Conservation (phyloP, 2,329 filamentous ascomycete genomes). For the Thielaviopsis populi region DNA sequence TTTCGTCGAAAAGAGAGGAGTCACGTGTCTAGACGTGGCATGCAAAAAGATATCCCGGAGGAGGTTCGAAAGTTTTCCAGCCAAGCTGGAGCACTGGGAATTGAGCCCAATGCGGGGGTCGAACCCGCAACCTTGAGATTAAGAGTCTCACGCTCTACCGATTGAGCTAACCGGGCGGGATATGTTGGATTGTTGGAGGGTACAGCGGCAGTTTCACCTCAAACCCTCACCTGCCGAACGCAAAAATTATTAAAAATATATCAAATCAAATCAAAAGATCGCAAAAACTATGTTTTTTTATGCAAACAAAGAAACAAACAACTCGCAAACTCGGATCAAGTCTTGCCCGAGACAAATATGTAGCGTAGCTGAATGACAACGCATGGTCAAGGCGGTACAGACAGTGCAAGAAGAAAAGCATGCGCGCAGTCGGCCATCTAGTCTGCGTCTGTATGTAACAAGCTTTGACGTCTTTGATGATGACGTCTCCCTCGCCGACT, state of each 20-base stretch:
- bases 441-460: not conserved
- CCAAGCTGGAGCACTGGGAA: conserved; percentile 16
- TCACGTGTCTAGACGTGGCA: no score
- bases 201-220: no score
- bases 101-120: conserved; percentile 25
- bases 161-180: conserved; percentile 47
- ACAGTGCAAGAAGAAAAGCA: not conserved
- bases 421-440: not conserved
- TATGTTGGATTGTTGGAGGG: not conserved
- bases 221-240: no score
- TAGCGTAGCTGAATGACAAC: no score
- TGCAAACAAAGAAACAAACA: no score
- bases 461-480: not conserved
- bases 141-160: conserved; percentile 62
- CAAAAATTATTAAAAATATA: no score
- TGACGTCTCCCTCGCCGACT: not conserved
- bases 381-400: not conserved
- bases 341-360: no score
- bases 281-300: no score
- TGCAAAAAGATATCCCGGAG: not conserved
- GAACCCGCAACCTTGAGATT: conserved; percentile 32
- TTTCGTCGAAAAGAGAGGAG: not conserved
- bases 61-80: not conserved
- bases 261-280: no score
- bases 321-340: no score